Percentiles rank a stretch among this genome's conserved stretches.
phyloP scores from a whole-genome alignment of 2,329 filamentous ascomycete genomes.

The Talaromyces albobiverticillius region DNA sequence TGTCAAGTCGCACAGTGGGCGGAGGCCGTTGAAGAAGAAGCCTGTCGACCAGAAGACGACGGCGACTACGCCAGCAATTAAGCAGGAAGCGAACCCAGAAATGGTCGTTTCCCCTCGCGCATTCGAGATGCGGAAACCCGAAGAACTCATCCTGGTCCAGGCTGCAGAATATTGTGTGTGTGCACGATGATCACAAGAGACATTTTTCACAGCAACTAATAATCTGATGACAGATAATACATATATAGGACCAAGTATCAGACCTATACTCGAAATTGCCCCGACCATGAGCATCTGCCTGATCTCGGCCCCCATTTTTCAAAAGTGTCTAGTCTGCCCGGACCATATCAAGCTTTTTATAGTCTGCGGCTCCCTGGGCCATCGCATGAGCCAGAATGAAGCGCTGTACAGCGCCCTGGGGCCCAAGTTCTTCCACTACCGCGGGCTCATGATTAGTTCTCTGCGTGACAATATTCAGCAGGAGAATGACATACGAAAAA shows the following conservation, averaged over 20 bases:
- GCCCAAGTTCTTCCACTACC: slow-evolving; percentile 28
- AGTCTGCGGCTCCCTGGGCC: slow-evolving; percentile 31
- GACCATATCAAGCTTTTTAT: slow-evolving; percentile 28
- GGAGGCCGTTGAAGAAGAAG: neutral
- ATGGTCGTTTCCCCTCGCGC: neutral
- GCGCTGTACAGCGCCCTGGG: slow-evolving; percentile 16
- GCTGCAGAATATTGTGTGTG: neutral
- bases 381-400: slow-evolving; percentile 30
- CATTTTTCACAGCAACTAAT: neutral
- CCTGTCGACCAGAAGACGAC: neutral
- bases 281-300: slow-evolving; percentile 24
- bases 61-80: neutral
- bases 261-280: slow-evolving; percentile 22
- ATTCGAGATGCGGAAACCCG: neutral
- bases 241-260: slow-evolving; percentile 31
- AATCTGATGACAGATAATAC: slow-evolving; percentile 25
- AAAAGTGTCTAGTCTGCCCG: slow-evolving; percentile 20
- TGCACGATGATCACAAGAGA: neutral
- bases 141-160: neutral
- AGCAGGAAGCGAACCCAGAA: neutral
- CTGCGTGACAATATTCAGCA: slow-evolving; percentile 25
- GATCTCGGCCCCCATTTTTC: slow-evolving; percentile 22
- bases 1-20: slow-evolving; percentile 19
- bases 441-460: slow-evolving; percentile 29
- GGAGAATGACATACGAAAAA: slow-evolving; percentile 11